Evolutionary conservation across 495 filamentous ascomycete species (phyloP).

Genomic region (Penicillium dipodomyicola): DNA sequence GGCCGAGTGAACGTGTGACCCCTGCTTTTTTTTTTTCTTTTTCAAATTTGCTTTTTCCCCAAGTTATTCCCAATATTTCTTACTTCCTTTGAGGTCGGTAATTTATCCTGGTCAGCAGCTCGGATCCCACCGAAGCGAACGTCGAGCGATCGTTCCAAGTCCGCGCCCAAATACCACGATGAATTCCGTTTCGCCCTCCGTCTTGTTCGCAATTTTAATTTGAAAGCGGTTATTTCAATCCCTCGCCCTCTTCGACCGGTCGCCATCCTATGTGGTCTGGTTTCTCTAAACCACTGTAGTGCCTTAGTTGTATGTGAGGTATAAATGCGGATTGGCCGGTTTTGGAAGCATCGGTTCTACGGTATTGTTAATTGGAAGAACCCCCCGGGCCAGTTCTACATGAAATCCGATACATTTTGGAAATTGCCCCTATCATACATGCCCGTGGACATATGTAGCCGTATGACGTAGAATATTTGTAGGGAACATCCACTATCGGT

Average conservation of each 20-base stretch:
- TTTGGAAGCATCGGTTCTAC: background rate
- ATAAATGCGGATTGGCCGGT: background rate
- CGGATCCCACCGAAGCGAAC: conserved; percentile 42
- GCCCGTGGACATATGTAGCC: background rate
- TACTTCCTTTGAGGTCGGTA: conserved; percentile 25
- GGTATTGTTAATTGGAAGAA: background rate
- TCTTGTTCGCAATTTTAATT: conserved; percentile 40
- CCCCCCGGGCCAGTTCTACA: too few species aligned
- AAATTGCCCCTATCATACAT: background rate
- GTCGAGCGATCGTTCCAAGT: conserved; percentile 38
- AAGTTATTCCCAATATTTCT: conserved; percentile 12
- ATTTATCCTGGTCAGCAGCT: conserved; percentile 45
- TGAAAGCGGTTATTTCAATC: conserved; percentile 30
- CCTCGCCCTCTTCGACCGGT: conserved; percentile 32
- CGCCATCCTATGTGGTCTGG: conserved; percentile 17
- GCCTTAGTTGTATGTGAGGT: conserved; percentile 5
- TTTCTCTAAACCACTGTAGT: conserved; percentile 17
- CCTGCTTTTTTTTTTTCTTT: background rate
- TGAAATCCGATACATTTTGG: background rate
- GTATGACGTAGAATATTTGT: conserved; percentile 1
- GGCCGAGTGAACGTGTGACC: background rate
- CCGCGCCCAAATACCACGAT: conserved; percentile 36
- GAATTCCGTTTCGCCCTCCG: conserved; percentile 35
- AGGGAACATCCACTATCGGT: too few species aligned
- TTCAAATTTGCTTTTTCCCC: background rate